A percentile compares a stretch with the other conserved stretches of the same genome.
Conservation (phyloP, 2,329 filamentous ascomycete genomes). For the Pseudonectria foliicola region DNA sequence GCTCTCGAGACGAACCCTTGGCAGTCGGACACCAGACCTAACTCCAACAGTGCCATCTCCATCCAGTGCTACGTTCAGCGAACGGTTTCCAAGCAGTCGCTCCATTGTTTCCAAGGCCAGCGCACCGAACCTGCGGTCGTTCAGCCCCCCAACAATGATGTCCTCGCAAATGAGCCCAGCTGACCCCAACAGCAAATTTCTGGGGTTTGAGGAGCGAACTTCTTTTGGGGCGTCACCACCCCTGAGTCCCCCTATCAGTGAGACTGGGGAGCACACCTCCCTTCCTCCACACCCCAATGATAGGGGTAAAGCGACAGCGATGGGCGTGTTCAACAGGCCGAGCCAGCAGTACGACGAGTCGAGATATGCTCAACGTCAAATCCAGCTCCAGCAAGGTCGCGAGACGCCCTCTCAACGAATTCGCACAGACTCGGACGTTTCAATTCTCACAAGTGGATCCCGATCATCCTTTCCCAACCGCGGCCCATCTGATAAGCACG, state of each 20-base stretch:
- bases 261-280: conserved; percentile 58
- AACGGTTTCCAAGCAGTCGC: conserved; percentile 41
- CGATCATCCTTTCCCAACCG: conserved; percentile 39
- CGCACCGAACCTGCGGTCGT: conserved; percentile 59
- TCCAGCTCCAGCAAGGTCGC: conserved; percentile 70
- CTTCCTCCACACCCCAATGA: conserved; percentile 69
- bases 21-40: conserved; percentile 45
- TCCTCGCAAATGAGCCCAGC: conserved; percentile 31
- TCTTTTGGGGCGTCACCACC: conserved; percentile 30
- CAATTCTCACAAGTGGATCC: conserved; percentile 34
- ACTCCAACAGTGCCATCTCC: conserved; percentile 40
- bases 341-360: conserved; percentile 73
- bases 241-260: conserved; percentile 55
- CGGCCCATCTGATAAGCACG: conserved; percentile 26
- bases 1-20: conserved; percentile 51
- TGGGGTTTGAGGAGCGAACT: conserved; percentile 26
- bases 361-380: conserved; percentile 73
- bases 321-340: conserved; percentile 60
- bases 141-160: conserved; percentile 39
- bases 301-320: conserved; percentile 71
- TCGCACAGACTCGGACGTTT: conserved; percentile 39
- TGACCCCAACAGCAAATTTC: conserved; percentile 32
- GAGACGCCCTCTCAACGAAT: conserved; percentile 48
- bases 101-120: conserved; percentile 50
- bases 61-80: conserved; percentile 33